A percentile compares a stretch with the other conserved stretches of the same genome.
Conservation (phyloP, 768 basidiomycete genomes). For the Tricholoma furcatifolium region DNA sequence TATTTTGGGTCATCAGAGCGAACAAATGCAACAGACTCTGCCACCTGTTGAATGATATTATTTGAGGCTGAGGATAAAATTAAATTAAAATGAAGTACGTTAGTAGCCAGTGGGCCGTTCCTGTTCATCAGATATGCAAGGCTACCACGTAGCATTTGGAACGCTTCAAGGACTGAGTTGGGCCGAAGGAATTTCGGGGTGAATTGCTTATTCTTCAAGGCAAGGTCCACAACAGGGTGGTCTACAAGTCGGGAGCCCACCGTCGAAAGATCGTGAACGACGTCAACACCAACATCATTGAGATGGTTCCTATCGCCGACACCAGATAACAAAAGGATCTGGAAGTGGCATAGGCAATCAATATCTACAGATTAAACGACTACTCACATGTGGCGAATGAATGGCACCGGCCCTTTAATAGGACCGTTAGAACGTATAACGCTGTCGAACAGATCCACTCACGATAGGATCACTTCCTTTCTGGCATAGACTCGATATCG, state of each 20-base stretch:
- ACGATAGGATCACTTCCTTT: slow-evolving; percentile 62
- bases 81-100: slow-evolving; percentile 35
- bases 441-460: neutral
- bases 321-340: slow-evolving; percentile 76
- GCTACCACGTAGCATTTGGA: slow-evolving; percentile 30
- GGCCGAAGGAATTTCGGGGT: slow-evolving; percentile 44
- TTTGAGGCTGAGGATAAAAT: neutral
- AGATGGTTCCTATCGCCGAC: slow-evolving; percentile 69
- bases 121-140: slow-evolving; percentile 42
- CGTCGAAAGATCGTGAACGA: slow-evolving; percentile 63
- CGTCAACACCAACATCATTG: slow-evolving; percentile 48
- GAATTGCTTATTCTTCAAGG: slow-evolving; percentile 50
- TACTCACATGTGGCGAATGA: slow-evolving; percentile 56
- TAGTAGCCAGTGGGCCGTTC: slow-evolving; percentile 52
- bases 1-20: slow-evolving; percentile 52
- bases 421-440: neutral
- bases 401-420: slow-evolving; percentile 54
- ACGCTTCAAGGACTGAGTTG: slow-evolving; percentile 21
- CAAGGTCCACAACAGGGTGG: slow-evolving; percentile 59
- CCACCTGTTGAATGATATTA: slow-evolving; percentile 29
- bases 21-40: slow-evolving; percentile 59
- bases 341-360: neutral
- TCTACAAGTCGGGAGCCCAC: slow-evolving; percentile 78
- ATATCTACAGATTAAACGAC: neutral
- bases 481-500: slow-evolving; percentile 42